Conservation (phyloP, 371 early-diverging fungal species). For the Umbelopsis sp. region DNA sequence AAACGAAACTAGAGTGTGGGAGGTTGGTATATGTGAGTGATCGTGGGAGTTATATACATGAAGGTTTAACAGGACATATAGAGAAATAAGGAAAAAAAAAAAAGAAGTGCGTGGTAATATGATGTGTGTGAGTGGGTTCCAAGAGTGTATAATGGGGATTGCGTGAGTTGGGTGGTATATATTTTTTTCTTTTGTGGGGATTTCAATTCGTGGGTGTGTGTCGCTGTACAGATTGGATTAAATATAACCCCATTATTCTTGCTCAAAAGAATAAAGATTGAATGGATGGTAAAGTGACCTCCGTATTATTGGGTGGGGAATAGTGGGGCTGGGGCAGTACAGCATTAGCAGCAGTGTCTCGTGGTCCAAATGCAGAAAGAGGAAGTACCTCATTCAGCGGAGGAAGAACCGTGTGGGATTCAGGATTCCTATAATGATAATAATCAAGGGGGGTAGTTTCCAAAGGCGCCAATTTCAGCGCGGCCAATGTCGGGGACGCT, state of each 20-base stretch:
- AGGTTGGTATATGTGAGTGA: slow-evolving; percentile 2
- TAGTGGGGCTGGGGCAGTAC: slow-evolving; percentile 13
- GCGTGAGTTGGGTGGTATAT: too few relatives aligned
- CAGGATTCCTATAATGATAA: slow-evolving; percentile 10
- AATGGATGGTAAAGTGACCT: slow-evolving; percentile 17
- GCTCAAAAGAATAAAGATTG: slow-evolving; percentile 10
- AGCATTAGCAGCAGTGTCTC: background rate
- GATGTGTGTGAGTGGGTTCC: background rate
- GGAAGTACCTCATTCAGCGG: slow-evolving; percentile 16
- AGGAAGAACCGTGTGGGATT: slow-evolving; percentile 13
- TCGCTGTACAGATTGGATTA: background rate
- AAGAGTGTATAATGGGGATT: background rate
- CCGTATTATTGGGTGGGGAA: slow-evolving; percentile 7
- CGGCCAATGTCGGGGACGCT: slow-evolving; percentile 12
- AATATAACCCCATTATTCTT: too few relatives aligned
- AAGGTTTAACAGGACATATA: background rate
- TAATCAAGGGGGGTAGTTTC: background rate
- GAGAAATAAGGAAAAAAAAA: background rate
- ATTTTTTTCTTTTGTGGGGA: too few relatives aligned
- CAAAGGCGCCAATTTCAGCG: slow-evolving; percentile 8
- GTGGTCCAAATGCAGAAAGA: slow-evolving; percentile 10
- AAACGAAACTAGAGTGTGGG: background rate
- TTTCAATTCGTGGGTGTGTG: too few relatives aligned
- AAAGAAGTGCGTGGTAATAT: background rate
- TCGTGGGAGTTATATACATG: slow-evolving; percentile 16